Evolutionary conservation across 2,329 filamentous ascomycete genomes (phyloP), one percentile per base, ranked within the genome.

Genomic region (Calonectria henricotiae): DNA sequence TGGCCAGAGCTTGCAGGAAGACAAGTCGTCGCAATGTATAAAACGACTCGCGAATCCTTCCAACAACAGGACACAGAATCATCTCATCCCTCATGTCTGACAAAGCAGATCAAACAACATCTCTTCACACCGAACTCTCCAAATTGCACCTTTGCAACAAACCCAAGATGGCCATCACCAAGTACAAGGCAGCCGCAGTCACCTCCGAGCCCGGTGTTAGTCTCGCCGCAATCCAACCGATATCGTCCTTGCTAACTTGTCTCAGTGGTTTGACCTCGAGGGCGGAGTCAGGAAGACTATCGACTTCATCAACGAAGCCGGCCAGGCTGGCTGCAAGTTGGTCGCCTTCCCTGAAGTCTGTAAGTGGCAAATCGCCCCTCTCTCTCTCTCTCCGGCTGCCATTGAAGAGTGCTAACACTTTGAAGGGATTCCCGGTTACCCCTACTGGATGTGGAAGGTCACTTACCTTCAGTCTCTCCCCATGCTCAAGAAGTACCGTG

Each of bases 251-350:
- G 12, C 15, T 67, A 17, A 67, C 44, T 35, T 15, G 6, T 12
- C 25, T 8, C 54, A 67, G 65, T 67, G 65, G 65, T 83, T 92
- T 8, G 87, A 92, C 74, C 84, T 92, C 2, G 80, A 85, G 8
- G 86, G 78, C 0, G 83, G 85, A 2, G 86, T 91, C 1, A 77
- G 83, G 1, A 92, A 92, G 77, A 90, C 89, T 8, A 87, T 88
- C 73, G 76, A 80, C 0, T 82, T 91, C 62, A 91, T 92, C 72
- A 79, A 83, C 43, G 85, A 89, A 73, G 90, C 90, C 0, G 86
- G 86, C 1, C 72, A 79, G 5, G 85, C 87, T 49, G 87, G 86
- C 1, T 88, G 88, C 2, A 84, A 89, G 68, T 80, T 92, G 2
- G 78, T 92, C 4, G 83, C 85, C 0, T 89, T 89, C 63, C 86